These are phyloP conservation scores for Nissolia schottii DNA, from an alignment of 306 rosid genomes.

Conservation along the genomic window DNA sequence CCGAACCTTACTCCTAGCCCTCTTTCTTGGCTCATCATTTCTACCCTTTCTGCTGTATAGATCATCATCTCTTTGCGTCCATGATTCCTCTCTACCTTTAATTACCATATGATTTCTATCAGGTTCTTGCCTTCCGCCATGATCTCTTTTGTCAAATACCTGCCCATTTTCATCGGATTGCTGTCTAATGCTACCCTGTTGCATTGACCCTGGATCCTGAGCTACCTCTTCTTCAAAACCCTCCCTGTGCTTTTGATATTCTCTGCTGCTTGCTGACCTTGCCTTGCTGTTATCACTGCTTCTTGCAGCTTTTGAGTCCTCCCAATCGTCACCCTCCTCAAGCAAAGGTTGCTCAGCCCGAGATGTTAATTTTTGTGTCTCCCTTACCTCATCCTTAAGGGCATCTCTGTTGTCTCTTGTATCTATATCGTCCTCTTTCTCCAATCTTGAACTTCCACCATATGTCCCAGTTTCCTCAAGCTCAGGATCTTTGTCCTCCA, in stretches of 20 bases:
- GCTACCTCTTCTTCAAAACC: constrained; percentile 86
- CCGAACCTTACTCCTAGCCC: constrained; percentile 74
- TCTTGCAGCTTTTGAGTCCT: constrained; percentile 84
- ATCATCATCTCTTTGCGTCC: constrained; percentile 80
- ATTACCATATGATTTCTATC: constrained; percentile 56
- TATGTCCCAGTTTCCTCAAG: constrained; percentile 52
- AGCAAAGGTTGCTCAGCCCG: constrained; percentile 52
- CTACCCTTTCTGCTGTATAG: constrained; percentile 67
- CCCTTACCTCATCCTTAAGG: constrained; percentile 38
- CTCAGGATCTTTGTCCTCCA: constrained; percentile 53
- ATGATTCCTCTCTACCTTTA: constrained; percentile 68
- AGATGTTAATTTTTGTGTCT: constrained; percentile 45
- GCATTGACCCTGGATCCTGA: constrained; percentile 66
- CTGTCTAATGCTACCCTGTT: constrained; percentile 41
- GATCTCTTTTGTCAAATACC: constrained; percentile 51
- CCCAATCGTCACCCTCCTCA: constrained; percentile 65
- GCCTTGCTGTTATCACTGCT: constrained; percentile 98
- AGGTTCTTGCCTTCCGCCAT: constrained; percentile 60
- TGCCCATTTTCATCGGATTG: constrained; percentile 62
- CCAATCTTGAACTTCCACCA: constrained; percentile 57
- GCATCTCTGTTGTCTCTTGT: constrained; percentile 25
- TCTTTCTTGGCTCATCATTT: constrained; percentile 81
- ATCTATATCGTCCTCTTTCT: constrained; percentile 47
- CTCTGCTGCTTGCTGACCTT: constrained; percentile 90
- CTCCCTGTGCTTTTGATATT: constrained; percentile 63